Evolutionary conservation across 129 eudicot genomes (phyloP), one percentile per base, ranked within the genome.

Genomic region (Escallonia rubra): DNA sequence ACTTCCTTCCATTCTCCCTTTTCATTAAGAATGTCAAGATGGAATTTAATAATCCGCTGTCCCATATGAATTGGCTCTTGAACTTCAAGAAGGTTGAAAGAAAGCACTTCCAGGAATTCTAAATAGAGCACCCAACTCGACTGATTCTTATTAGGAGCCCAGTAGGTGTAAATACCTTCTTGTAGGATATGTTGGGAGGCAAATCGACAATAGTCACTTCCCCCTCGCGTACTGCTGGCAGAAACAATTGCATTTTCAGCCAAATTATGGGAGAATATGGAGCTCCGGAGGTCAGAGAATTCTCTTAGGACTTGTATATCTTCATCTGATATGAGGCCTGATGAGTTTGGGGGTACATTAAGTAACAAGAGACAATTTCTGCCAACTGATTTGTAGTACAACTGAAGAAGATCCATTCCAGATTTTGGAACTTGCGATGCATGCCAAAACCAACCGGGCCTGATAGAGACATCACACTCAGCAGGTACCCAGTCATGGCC

Each of bases 381-480:
- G 43, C 98, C 98, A 4, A 81, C 98, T 16, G 95, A 92, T 65
- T 79, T 88, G 76, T 88, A 88, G 83, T 86, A 88, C 39, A 91
- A 72, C 34, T 88, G 87, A 12, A 92, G 96, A 14, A 92, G 86
- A 11, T 77, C 57, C 10, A 74, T 52, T 15, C 89, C 89, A 39
- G 94, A 74, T 78, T 83, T 88, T 14, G 96, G 98, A 59, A 62
- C 43, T 77, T 92, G 81, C 0, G 90, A 78, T 58, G 83, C 71
- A 61, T 92, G 98, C 98, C 98, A 92, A 70, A 92, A 92, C 98
- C 98, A 92, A 69, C 96, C 95, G 0, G 96, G 87, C 50, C 98
- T 73, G 60, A 92, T 92, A 38, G 98, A 92, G 63, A 88, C 96
- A 14, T 92, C 96, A 63, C 98, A 92, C 47, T 86, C 96, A 2